Conservation (phyloP, 1,284 basidiomycete species). For the Microbotryum silenes-acaulis region DNA sequence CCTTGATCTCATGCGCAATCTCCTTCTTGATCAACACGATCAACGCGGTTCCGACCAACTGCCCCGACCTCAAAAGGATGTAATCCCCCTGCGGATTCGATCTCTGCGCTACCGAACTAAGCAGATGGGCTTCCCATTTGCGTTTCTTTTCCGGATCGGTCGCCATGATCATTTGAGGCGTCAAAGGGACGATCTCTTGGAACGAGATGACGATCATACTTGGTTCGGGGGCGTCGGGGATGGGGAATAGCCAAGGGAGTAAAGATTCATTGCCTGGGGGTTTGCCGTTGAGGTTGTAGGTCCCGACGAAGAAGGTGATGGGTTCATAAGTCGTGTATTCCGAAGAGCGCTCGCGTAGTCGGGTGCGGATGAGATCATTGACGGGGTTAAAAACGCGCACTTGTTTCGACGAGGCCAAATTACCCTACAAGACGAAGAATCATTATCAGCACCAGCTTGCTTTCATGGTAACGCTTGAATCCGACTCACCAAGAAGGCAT, state of each 20-base stretch:
- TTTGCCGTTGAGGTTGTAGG: constrained; percentile 93
- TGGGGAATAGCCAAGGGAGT: constrained; percentile 81
- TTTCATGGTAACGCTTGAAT: too few species aligned
- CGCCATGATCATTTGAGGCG: constrained; percentile 83
- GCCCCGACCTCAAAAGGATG: constrained; percentile 77
- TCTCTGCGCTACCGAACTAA: constrained; percentile 65
- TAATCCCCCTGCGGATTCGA: constrained; percentile 51
- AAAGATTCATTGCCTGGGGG: constrained; percentile 68
- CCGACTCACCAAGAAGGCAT: constrained; percentile 72
- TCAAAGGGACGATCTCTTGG: constrained; percentile 95
- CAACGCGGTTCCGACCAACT: constrained; percentile 91
- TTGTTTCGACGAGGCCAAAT: constrained; percentile 75
- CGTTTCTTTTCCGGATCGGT: constrained; percentile 92
- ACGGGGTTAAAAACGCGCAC: constrained; percentile 92
- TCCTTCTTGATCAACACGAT: constrained; percentile 74
- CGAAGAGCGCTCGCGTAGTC: constrained; percentile 58
- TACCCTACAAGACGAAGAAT: constrained; percentile 54
- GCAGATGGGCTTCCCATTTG: constrained; percentile 76
- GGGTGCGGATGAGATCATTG: constrained; percentile 71
- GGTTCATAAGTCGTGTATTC: constrained; percentile 77
- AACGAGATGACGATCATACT: constrained; percentile 89
- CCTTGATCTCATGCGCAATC: constrained; percentile 68
- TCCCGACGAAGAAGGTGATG: constrained; percentile 75
- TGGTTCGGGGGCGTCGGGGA: constrained; percentile 50
- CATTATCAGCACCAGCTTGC: too few species aligned